These are phyloP conservation scores for Coprinopsis marcescibilis DNA, from an alignment of 768 basidiomycete species.

Conservation along the genomic window DNA sequence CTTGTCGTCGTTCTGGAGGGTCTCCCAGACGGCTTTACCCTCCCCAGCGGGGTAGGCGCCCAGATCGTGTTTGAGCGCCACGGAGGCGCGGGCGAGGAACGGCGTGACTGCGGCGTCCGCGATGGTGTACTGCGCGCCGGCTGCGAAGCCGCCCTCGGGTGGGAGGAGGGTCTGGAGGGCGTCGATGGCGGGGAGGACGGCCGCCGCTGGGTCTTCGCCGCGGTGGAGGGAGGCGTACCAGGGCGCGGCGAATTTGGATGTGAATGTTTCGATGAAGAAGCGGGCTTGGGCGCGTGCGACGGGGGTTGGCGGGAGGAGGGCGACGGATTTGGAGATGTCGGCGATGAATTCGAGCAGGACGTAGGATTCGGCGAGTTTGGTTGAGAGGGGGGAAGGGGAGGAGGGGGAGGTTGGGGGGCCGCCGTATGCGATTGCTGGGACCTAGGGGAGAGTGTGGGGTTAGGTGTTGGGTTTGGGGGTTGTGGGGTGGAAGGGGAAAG, in stretches of 20 bases:
- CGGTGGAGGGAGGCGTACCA: conserved; percentile 30
- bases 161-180: conserved; percentile 46
- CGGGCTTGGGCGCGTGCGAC: conserved; percentile 53
- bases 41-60: conserved; percentile 45
- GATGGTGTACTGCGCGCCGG: conserved; percentile 49
- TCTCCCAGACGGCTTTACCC: conserved; percentile 38
- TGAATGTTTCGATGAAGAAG: conserved; percentile 55
- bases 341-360: conserved; percentile 63
- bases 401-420: conserved; percentile 52
- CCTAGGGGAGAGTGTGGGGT: conserved; percentile 23
- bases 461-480: too few relatives aligned
- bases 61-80: conserved; percentile 42
- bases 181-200: conserved; percentile 38
- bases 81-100: conserved; percentile 50
- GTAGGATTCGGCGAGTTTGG: conserved; percentile 60
- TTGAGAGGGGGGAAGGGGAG: conserved; percentile 52
- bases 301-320: conserved; percentile 49
- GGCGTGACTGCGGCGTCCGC: conserved; percentile 60
- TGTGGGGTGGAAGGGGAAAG: too few relatives aligned
- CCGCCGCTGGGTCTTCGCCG: conserved; percentile 36
- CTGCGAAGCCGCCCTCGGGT: conserved; percentile 34
- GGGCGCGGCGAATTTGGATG: conserved; percentile 37
- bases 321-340: conserved; percentile 45
- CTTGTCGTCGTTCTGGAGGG: conserved; percentile 36
- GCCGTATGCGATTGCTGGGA: conserved; percentile 57